phyloP scores from a whole-genome alignment of 1,139 yeast species.

The Yamadazyma sp. region DNA sequence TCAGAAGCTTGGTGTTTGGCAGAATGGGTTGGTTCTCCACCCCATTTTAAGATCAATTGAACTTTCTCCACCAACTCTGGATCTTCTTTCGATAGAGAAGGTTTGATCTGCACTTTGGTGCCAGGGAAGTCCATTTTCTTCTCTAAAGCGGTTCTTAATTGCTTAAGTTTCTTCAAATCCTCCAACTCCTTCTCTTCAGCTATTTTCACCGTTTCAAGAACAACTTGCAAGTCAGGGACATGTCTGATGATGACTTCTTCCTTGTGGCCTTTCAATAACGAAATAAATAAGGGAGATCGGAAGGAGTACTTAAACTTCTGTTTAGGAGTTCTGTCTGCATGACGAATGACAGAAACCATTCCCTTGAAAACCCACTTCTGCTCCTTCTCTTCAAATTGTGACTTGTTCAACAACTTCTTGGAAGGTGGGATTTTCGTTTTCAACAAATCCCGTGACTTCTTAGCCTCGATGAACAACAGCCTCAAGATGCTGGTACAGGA shows the following conservation, averaged over 20 bases:
- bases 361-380: conserved; percentile 98
- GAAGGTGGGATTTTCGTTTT: conserved; percentile 41
- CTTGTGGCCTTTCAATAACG: conserved; percentile 87
- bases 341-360: conserved; percentile 86
- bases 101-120: conserved; percentile 93
- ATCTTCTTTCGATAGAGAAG: conserved; percentile 64
- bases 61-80: conserved; percentile 84
- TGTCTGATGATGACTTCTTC: conserved; percentile 96
- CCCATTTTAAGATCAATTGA: conserved; percentile 96
- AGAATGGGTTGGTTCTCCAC: conserved; percentile 99
- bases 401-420: conserved; percentile 36
- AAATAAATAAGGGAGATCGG: conserved; percentile 81
- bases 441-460: conserved; percentile 42
- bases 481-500: conserved; percentile 77
- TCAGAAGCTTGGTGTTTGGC: conserved; percentile 94
- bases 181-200: conserved; percentile 81
- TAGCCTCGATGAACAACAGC: conserved; percentile 64
- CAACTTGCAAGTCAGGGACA: conserved; percentile 80
- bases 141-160: conserved; percentile 79
- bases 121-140: conserved; percentile 92
- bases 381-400: conserved; percentile 70
- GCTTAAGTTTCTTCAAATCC: conserved; percentile 72
- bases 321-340: conserved; percentile 99
- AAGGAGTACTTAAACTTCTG: conserved; percentile 96
- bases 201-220: conserved; percentile 76